Percentiles rank a stretch among this genome's conserved stretches.
Conservation (phyloP, 768 basidiomycete genomes). For the Saitozyma podzolica region DNA sequence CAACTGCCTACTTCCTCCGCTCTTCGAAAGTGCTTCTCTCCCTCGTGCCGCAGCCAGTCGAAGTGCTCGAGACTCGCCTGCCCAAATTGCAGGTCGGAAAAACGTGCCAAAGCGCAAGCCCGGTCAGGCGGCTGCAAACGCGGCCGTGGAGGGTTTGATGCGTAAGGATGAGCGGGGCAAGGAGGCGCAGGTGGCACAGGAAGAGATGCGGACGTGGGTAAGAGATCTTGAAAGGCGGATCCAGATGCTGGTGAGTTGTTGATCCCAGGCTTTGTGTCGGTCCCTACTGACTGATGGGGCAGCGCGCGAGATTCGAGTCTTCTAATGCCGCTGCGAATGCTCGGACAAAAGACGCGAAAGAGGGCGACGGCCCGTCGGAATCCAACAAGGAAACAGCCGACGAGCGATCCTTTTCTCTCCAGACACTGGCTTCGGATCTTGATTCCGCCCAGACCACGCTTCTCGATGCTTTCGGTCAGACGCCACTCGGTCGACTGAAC, state of each 20-base stretch:
- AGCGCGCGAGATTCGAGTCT: too few relatives aligned
- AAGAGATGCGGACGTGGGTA: background rate
- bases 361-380: too few relatives aligned
- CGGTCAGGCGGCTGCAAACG: conserved; percentile 21
- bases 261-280: too few relatives aligned
- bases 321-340: too few relatives aligned
- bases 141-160: conserved; percentile 19
- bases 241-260: too few relatives aligned
- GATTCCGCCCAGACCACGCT: too few relatives aligned
- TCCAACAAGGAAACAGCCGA: too few relatives aligned
- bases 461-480: background rate
- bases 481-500: conserved; percentile 23
- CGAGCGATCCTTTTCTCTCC: too few relatives aligned
- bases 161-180: background rate
- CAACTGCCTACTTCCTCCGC: background rate
- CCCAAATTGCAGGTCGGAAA: conserved; percentile 45
- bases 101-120: conserved; percentile 38
- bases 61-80: conserved; percentile 32
- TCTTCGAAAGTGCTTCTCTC: background rate
- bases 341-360: too few relatives aligned
- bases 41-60: conserved; percentile 11
- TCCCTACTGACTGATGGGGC: too few relatives aligned
- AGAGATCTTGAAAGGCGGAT: too few relatives aligned
- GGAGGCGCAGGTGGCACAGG: background rate
- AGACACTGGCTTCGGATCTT: too few relatives aligned